Evolutionary conservation across 106 monocot genomes (phyloP).

Genomic region (Agapanthus africanus): DNA sequence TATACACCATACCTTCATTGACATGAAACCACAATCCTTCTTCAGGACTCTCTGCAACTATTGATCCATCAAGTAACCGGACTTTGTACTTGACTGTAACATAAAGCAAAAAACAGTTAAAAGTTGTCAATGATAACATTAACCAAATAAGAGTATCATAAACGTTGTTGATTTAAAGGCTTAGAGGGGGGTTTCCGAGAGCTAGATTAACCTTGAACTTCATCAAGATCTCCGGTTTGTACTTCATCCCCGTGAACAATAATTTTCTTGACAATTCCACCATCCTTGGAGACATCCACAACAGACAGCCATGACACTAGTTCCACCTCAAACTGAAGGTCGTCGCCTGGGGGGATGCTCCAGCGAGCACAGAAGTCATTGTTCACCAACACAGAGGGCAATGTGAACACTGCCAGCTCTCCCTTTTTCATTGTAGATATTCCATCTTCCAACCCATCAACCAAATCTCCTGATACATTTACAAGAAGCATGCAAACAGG

Average conservation of each 20-base stretch:
- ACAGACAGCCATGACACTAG: slow-evolving; percentile 57
- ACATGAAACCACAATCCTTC: slow-evolving; percentile 55
- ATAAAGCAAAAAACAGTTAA: not conserved
- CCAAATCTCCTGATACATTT: slow-evolving; percentile 25
- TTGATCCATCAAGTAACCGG: slow-evolving; percentile 36
- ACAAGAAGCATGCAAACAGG: not conserved
- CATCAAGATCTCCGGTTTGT: slow-evolving; percentile 45
- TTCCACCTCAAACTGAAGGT: slow-evolving; percentile 56
- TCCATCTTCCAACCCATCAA: slow-evolving; percentile 42
- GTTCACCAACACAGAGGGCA: slow-evolving; percentile 26
- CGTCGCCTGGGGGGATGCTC: slow-evolving; percentile 13
- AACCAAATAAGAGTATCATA: not conserved
- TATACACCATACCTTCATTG: slow-evolving; percentile 32
- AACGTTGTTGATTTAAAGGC: not conserved
- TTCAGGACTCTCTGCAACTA: slow-evolving; percentile 42
- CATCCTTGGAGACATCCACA: slow-evolving; percentile 56
- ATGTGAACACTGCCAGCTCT: slow-evolving; percentile 51
- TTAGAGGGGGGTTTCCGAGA: not conserved
- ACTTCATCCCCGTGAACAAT: slow-evolving; percentile 34
- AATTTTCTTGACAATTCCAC: slow-evolving; percentile 67
- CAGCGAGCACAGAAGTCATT: slow-evolving; percentile 11
- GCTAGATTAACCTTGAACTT: slow-evolving; percentile 40
- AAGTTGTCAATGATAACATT: too few species aligned
- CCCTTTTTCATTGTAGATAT: slow-evolving; percentile 64
- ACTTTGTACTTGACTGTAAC: slow-evolving; percentile 49